Base-by-base conservation (phyloP, 2,329 filamentous ascomycete species). In the Fusarium proliferatum region DNA sequence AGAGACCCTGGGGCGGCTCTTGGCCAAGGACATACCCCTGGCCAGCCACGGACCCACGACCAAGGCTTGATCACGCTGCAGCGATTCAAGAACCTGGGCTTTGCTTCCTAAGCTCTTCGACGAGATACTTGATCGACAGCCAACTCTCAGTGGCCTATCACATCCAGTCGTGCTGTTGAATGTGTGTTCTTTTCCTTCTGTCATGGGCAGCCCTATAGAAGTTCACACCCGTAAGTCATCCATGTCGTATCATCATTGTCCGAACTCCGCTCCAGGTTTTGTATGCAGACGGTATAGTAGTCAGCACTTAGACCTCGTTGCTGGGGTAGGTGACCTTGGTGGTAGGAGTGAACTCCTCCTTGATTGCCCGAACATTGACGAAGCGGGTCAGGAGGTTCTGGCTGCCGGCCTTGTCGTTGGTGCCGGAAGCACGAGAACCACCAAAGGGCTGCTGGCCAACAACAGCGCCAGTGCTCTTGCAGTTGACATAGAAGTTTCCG, bases 401-500 rank as follows among this genome's bases (percentile, higher is more conserved):
- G 78, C 90, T 92, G 41, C 91, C 91, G 21, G 91, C 91, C 86
- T 93, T 93, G 83, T 93, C 92, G 80, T 93, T 93, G 28, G 91
- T 93, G 33, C 91, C 91, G 69, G 89, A 91, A 11, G 90, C 90
- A 72, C 92, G 85, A 17, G 90, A 88, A 60, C 91, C 91, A 28
- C 91, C 91, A 79, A 93, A 93, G 8, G 91, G 89, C 84, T 93
- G 91, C 84, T 93, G 92, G 19, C 91, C 91, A 12, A 93, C 91
- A 30, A 94, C 90, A 21, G 91, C 91, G 43, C 91, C 92, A 4
- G 91, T 93, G 81, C 89, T 92, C 88, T 95, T 95, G 86, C 91
- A 93, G 85, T 95, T 96, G 83, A 96, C 87, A 84, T 96, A 96
- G 81, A 95, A 95, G 85, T 96, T 96, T 46, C 93, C 93, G 1